Evolutionary conservation across 225 moss, liverwort and hornwort genomes (phyloP).

Genomic region (Physcomitrium patens): DNA sequence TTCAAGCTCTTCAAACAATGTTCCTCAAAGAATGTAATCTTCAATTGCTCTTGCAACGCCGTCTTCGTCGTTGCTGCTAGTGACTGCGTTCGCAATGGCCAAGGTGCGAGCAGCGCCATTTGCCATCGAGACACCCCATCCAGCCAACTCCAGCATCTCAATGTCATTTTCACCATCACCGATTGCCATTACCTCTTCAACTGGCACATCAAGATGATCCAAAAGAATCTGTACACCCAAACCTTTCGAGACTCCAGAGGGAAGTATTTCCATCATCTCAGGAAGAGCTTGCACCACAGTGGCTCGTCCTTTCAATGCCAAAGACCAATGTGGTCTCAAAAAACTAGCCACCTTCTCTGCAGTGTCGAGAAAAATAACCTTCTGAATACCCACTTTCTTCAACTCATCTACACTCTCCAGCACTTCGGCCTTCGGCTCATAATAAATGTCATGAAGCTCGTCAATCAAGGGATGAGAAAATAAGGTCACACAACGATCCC

Average conservation of each 20-base stretch:
- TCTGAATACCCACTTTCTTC: constrained; percentile 56
- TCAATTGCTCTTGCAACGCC: constrained; percentile 83
- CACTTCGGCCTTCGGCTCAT: constrained; percentile 82
- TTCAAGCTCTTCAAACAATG: constrained; percentile 15
- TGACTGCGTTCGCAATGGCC: constrained; percentile 74
- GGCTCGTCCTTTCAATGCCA: constrained; percentile 58
- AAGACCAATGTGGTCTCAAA: constrained; percentile 83
- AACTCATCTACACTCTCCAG: constrained; percentile 44
- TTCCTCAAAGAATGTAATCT: constrained; percentile 66
- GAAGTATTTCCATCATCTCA: constrained; percentile 94
- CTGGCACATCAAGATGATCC: constrained; percentile 65
- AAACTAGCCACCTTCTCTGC: constrained; percentile 56
- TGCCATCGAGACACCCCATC: constrained; percentile 94
- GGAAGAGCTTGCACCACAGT: constrained; percentile 86
- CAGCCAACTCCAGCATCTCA: constrained; percentile 85
- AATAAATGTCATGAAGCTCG: constrained; percentile 69
- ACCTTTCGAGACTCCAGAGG: constrained; percentile 82
- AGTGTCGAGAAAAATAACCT: constrained; percentile 73
- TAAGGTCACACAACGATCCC: constrained; percentile 80
- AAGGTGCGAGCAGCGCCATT: constrained; percentile 66
- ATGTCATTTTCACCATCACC: constrained; percentile 98
- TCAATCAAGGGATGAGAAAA: constrained; percentile 60
- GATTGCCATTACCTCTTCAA: constrained; percentile 88
- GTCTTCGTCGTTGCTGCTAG: constrained; percentile 87
- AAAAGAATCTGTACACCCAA: constrained; percentile 75